Evolutionary conservation across 2,329 filamentous ascomycete species (phyloP).

Genomic region (Aaosphaeria pasadenensis): DNA sequence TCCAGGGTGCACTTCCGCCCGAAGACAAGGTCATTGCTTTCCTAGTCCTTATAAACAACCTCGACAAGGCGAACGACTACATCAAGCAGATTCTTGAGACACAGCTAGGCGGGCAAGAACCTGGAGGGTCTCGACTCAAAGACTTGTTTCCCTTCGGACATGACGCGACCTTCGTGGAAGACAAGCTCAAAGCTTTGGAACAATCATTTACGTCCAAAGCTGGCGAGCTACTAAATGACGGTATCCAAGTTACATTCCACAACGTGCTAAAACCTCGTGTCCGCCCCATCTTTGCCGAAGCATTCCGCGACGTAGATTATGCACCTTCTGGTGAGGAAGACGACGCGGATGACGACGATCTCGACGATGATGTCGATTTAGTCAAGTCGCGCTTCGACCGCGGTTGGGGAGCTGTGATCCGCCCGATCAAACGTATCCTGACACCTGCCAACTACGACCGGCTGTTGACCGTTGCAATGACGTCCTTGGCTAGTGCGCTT

Average conservation of each 20-base stretch:
- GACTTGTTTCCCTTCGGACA: constrained; percentile 77
- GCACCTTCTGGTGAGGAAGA: constrained; percentile 55
- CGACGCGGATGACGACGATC: constrained; percentile 43
- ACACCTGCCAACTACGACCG: constrained; percentile 72
- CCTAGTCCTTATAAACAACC: constrained; percentile 89
- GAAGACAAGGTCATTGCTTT: constrained; percentile 88
- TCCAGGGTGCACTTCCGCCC: constrained; percentile 78
- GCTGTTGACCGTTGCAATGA: constrained; percentile 71
- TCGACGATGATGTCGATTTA: constrained; percentile 54
- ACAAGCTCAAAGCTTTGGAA: constrained; percentile 66
- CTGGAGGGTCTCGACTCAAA: constrained; percentile 41
- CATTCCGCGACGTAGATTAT: constrained; percentile 92
- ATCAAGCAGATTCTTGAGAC: constrained; percentile 77
- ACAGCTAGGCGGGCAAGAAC: constrained; percentile 48
- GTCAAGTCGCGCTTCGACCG: constrained; percentile 78
- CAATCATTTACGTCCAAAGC: constrained; percentile 73
- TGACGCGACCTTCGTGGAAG: constrained; percentile 68
- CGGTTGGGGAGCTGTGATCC: constrained; percentile 82
- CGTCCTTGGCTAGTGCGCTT: constrained; percentile 72
- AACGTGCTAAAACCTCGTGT: constrained; percentile 83
- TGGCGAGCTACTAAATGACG: constrained; percentile 77
- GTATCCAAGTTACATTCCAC: constrained; percentile 80
- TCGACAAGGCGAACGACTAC: constrained; percentile 91
- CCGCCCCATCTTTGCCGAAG: constrained; percentile 78
- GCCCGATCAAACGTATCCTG: constrained; percentile 79